Conservation (phyloP, 805 yeast genomes). For the Isabelozyma pseudorhagii region DNA sequence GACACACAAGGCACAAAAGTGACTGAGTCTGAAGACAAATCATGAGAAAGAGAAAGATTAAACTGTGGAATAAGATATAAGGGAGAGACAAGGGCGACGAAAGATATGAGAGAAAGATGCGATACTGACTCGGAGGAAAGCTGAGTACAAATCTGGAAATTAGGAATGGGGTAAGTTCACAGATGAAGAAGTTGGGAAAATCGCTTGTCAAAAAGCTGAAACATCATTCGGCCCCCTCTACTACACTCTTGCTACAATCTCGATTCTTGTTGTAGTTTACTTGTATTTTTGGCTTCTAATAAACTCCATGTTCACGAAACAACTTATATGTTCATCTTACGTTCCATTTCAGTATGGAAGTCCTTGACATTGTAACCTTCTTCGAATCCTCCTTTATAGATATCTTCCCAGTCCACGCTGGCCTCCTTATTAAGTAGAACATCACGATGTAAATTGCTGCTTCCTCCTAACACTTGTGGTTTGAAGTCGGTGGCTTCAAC, state of each 20-base stretch:
- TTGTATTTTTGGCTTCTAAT: no score
- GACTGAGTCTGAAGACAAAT: not conserved
- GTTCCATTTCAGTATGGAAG: constrained; percentile 75
- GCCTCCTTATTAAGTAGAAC: constrained; percentile 76
- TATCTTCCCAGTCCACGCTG: constrained; percentile 89
- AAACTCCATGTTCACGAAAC: no score
- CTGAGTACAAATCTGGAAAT: not conserved
- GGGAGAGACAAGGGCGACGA: not conserved
- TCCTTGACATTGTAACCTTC: constrained; percentile 40
- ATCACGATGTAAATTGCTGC: constrained; percentile 64
- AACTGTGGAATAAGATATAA: not conserved
- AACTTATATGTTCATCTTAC: constrained; percentile 48
- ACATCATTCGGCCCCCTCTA: no score
- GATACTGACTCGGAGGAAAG: not conserved
- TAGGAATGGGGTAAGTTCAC: no score
- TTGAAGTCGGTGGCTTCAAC: constrained; percentile 67
- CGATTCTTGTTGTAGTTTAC: no score
- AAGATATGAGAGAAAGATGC: not conserved
- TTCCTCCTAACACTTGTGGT: constrained; percentile 61
- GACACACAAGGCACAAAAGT: not conserved
- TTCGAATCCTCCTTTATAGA: constrained; percentile 60
- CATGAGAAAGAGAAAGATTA: not conserved
- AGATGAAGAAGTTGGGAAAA: no score
- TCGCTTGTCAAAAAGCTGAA: no score
- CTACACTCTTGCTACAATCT: no score